Evolutionary conservation across 306 rosid species (phyloP), one percentile per base, ranked within the genome.

Genomic region (Casuarina equisetifolia): DNA sequence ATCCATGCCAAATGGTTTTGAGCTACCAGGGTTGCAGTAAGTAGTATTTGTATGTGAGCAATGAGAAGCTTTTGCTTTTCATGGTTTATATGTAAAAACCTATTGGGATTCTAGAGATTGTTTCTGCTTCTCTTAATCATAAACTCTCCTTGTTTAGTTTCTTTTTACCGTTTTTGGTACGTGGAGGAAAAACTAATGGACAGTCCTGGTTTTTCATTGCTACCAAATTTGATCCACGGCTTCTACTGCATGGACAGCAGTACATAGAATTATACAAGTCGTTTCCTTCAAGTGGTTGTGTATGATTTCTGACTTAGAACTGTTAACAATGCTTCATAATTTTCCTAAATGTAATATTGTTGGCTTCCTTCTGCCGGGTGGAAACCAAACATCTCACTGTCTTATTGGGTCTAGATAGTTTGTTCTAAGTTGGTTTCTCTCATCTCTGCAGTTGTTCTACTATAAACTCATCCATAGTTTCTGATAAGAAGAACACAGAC

Each of bases 161-260:
- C 54, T 13, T 25, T 25, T 25, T 25, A 62, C 62, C 32, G 36
- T 53, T 78, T 63, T 67, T 45, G 66, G 13, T 17, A 20, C 51
- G 1, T 20, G 35, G 48, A 50, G 45, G 61, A 8, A 54, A 59
- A 73, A 52, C 64, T 75, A 66, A 80, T 16, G 51, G 48, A 13
- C 48, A 15, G 53, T 73, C 77, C 16, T 73, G 69, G 54, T 68
- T 75, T 75, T n/a, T 42, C 64, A 17, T 63, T 72, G 36, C 80
- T 84, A 69, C 48, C 87, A 95, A 97, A 79, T 92, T 58, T 77
- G 96, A 95, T 85, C 97, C 93, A 35, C 93, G 85, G 46, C 99
- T 95, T 74, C 84, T 92, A 82, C 87, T 95, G 68, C 97, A 95
- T 71, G 97, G 98, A 16, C 97, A 95, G 69, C 97, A 95, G 52